Evolutionary conservation across 352 stramenopile genomes (phyloP).

Genomic region (Phytophthora sansomeana): DNA sequence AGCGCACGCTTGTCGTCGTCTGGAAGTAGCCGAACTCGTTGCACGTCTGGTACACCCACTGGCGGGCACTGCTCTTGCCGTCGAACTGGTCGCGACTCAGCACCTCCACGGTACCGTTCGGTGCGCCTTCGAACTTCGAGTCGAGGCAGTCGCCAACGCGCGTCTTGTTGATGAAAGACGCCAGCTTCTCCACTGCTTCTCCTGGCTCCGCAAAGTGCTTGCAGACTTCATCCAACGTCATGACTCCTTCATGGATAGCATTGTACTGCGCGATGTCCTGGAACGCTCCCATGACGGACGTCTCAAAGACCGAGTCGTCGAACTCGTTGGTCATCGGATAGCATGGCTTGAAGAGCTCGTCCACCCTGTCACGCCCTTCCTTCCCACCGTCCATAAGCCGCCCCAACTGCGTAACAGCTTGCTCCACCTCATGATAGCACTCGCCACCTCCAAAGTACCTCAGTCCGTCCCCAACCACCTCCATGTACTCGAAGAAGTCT

Average conservation of each 20-base stretch:
- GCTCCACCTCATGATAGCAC: conserved; percentile 80
- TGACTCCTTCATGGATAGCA: conserved; percentile 47
- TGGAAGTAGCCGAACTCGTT: conserved; percentile 93
- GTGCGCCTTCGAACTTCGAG: conserved; percentile 80
- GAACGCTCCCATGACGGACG: conserved; percentile 80
- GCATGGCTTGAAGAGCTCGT: conserved; percentile 68
- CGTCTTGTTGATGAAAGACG: conserved; percentile 65
- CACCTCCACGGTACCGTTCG: conserved; percentile 73
- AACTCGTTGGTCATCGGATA: conserved; percentile 82
- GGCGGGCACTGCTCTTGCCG: conserved; percentile 68
- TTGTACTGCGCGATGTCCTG: conserved; percentile 87
- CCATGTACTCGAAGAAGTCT: conserved; percentile 90
- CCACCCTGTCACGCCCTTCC: conserved; percentile 52
- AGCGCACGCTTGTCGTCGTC: conserved; percentile 62
- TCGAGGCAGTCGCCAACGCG: conserved; percentile 70
- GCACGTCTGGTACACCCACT: conserved; percentile 92
- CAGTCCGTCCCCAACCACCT: conserved; percentile 82
- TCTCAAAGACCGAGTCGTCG: conserved; percentile 83
- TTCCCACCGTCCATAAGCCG: conserved; percentile 62
- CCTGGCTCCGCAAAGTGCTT: conserved; percentile 51
- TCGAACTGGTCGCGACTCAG: conserved; percentile 71
- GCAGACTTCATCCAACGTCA: conserved; percentile 75
- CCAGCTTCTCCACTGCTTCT: conserved; percentile 54
- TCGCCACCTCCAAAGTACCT: conserved; percentile 86
- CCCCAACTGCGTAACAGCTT: conserved; percentile 59